Evolutionary conservation across 2,329 filamentous ascomycete genomes (phyloP).

Genomic region (Stachybotrys elegans): DNA sequence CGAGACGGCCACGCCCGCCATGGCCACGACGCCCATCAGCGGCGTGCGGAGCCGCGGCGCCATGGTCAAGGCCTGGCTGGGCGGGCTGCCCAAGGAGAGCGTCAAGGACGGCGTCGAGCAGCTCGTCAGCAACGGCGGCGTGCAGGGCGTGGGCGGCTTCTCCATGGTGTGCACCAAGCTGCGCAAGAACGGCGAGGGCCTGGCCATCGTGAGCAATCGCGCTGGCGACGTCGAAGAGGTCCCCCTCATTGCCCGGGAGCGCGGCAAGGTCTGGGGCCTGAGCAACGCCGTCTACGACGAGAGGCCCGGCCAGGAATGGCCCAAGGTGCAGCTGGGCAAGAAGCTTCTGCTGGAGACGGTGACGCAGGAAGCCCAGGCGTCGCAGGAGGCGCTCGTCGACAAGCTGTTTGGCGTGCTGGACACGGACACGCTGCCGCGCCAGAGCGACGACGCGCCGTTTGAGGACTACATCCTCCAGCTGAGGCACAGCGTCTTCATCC

Average conservation of each 20-base stretch:
- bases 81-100: conserved; percentile 39
- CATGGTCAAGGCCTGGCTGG: conserved; percentile 61
- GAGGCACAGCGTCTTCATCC: conserved; percentile 58
- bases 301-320: conserved; percentile 44
- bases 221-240: conserved; percentile 48
- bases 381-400: conserved; percentile 46
- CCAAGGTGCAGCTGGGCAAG: conserved; percentile 53
- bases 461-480: conserved; percentile 49
- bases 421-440: conserved; percentile 47
- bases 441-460: conserved; percentile 37
- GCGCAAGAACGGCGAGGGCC: conserved; percentile 38
- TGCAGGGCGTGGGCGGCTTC: conserved; percentile 61
- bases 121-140: conserved; percentile 45
- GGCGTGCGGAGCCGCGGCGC: conserved; percentile 55
- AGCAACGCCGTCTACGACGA: conserved; percentile 58
- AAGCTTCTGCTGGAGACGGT: conserved; percentile 38
- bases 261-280: conserved; percentile 51
- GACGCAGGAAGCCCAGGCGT: conserved; percentile 35
- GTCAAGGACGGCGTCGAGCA: conserved; percentile 45
- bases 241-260: conserved; percentile 49
- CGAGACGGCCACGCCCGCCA: conserved; percentile 46
- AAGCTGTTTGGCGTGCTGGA: conserved; percentile 51
- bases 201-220: conserved; percentile 61
- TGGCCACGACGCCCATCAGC: conserved; percentile 45
- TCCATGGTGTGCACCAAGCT: conserved; percentile 62